Evolutionary conservation across 805 yeast genomes (phyloP).

Genomic region (Cyberlindnera subsufficiens): DNA sequence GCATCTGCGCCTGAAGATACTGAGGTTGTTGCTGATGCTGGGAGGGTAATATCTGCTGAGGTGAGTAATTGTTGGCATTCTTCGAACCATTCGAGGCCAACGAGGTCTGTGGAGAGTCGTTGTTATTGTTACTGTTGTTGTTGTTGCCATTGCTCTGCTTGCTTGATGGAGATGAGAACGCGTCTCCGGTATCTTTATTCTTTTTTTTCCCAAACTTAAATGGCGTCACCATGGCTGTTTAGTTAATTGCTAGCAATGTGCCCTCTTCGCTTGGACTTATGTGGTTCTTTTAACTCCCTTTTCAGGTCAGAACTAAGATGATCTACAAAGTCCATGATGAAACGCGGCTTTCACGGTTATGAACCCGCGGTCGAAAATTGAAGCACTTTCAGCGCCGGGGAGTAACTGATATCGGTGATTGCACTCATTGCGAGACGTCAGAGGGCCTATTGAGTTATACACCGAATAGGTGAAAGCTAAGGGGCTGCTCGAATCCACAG

Average conservation of each 20-base stretch:
- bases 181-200: conserved; percentile 25
- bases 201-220: conserved; percentile 51
- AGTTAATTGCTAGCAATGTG: no score
- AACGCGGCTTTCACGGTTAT: no score
- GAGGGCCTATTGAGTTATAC: no score
- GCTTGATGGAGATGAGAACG: conserved; percentile 15
- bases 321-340: no score
- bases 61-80: conserved; percentile 13
- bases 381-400: no score
- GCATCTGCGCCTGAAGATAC: not conserved
- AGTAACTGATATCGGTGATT: no score
- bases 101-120: conserved; percentile 21
- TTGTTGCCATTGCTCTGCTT: conserved; percentile 3
- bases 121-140: conserved; percentile 4
- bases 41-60: conserved; percentile 2
- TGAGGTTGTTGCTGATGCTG: not conserved
- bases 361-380: no score
- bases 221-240: conserved; percentile 30
- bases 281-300: no score
- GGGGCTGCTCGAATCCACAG: not conserved
- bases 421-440: no score
- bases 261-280: no score
- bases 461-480: not conserved
- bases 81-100: conserved; percentile 15
- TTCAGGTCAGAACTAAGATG: no score